These are phyloP conservation scores for Myriosclerotinia curreyana DNA, from an alignment of 2,329 filamentous ascomycete genomes.

Conservation along the genomic window DNA sequence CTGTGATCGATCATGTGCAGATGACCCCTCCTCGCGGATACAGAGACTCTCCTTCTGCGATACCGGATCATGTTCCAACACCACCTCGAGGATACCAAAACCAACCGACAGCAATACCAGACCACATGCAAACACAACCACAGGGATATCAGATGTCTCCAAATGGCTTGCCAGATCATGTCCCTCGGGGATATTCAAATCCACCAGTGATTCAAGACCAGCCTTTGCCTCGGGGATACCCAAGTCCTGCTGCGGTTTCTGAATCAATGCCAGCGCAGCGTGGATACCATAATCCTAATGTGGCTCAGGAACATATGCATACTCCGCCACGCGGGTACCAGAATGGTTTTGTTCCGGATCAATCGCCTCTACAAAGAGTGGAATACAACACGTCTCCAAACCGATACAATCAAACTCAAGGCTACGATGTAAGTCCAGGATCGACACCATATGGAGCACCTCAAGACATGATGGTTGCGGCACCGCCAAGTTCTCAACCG, in stretches of 20 bases:
- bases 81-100: conserved; percentile 47
- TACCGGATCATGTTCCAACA: conserved; percentile 47
- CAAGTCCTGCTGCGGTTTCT: conserved; percentile 38
- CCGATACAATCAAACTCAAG: conserved; percentile 28
- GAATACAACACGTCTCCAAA: conserved; percentile 42
- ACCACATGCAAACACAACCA: too few relatives aligned
- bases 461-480: conserved; percentile 18
- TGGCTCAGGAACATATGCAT: conserved; percentile 40
- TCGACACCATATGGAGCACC: conserved; percentile 30
- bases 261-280: conserved; percentile 48
- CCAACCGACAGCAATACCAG: conserved; percentile 43
- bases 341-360: conserved; percentile 46
- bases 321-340: conserved; percentile 50
- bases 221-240: conserved; percentile 45
- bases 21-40: conserved; percentile 49
- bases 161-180: conserved; percentile 45
- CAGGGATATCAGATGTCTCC: conserved; percentile 36
- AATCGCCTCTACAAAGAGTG: conserved; percentile 53
- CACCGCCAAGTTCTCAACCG: conserved; percentile 26
- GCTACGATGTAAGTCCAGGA: conserved; percentile 30
- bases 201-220: conserved; percentile 45
- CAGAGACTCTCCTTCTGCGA: conserved; percentile 40
- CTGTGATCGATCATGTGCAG: conserved; percentile 33
- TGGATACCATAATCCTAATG: conserved; percentile 31
- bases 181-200: conserved; percentile 45